phyloP scores from a whole-genome alignment of 331 rosid genomes.

The Dryas integrifolia region DNA sequence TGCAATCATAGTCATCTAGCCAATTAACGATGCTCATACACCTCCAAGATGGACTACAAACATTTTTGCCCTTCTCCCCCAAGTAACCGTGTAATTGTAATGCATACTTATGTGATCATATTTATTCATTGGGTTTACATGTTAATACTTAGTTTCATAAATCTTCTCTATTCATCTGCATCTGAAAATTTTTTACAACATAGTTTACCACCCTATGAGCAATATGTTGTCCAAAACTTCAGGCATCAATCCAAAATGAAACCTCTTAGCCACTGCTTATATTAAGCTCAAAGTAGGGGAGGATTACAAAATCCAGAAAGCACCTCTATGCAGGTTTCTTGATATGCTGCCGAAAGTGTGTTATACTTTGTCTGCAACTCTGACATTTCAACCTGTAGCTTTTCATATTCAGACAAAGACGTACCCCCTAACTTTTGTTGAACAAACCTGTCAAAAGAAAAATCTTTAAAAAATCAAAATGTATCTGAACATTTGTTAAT shows the following conservation, averaged over 20 bases:
- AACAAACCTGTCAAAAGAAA: slow-evolving; percentile 56
- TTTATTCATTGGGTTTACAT: neutral
- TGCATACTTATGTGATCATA: neutral
- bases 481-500: neutral
- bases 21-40: no score
- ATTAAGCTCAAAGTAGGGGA: neutral
- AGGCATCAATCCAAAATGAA: neutral
- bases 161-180: neutral
- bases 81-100: neutral
- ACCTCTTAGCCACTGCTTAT: neutral
- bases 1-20: neutral
- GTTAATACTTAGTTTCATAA: neutral
- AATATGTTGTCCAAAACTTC: neutral
- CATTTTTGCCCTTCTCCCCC: neutral
- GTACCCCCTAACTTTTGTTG: slow-evolving; percentile 86
- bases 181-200: neutral
- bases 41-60: no score
- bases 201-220: neutral
- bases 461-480: neutral
- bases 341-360: slow-evolving; percentile 63
- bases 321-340: slow-evolving; percentile 77
- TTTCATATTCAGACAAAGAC: slow-evolving; percentile 62
- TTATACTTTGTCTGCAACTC: slow-evolving; percentile 64
- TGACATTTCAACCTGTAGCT: slow-evolving; percentile 67
- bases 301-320: neutral